These are phyloP conservation scores for Pterocarpus santalinus DNA, from an alignment of 306 rosid genomes.

Conservation along the genomic window DNA sequence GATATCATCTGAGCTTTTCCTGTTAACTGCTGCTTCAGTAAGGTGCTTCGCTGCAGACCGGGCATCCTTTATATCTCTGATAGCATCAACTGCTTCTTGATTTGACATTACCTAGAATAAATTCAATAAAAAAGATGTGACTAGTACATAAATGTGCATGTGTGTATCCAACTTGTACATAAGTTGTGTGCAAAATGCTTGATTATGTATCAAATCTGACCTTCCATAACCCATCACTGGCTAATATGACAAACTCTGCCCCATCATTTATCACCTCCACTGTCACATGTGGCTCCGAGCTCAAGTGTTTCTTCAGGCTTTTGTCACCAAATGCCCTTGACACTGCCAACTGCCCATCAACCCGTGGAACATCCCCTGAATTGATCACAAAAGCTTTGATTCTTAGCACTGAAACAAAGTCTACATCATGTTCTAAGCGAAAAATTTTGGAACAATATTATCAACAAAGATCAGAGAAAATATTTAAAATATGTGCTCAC, in stretches of 20 bases:
- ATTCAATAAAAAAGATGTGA: constrained; percentile 19
- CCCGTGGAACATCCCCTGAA: constrained; percentile 93
- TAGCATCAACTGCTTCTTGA: constrained; percentile 82
- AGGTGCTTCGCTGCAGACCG: constrained; percentile 83
- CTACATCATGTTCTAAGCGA: not conserved
- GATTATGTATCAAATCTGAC: constrained; percentile 54
- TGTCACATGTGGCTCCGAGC: constrained; percentile 79
- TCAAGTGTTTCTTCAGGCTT: constrained; percentile 88
- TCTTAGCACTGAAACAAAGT: constrained; percentile 24
- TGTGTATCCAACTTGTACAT: not conserved
- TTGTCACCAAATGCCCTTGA: constrained; percentile 98
- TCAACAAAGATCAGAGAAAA: not conserved
- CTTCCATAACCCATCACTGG: constrained; percentile 99
- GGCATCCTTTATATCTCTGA: constrained; percentile 79
- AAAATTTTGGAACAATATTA: not conserved
- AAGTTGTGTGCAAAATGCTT: not conserved
- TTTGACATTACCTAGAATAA: constrained; percentile 83
- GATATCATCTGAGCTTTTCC: constrained; percentile 93
- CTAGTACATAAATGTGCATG: constrained; percentile 14
- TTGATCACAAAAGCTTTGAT: constrained; percentile 33
- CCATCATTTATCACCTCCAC: constrained; percentile 63
- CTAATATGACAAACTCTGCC: constrained; percentile 81
- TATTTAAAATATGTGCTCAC: constrained; percentile 26
- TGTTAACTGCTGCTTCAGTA: constrained; percentile 81
- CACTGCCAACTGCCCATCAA: constrained; percentile 95